Conservation (phyloP, 2,329 filamentous ascomycete species). For the Pseudonectria buxi region DNA sequence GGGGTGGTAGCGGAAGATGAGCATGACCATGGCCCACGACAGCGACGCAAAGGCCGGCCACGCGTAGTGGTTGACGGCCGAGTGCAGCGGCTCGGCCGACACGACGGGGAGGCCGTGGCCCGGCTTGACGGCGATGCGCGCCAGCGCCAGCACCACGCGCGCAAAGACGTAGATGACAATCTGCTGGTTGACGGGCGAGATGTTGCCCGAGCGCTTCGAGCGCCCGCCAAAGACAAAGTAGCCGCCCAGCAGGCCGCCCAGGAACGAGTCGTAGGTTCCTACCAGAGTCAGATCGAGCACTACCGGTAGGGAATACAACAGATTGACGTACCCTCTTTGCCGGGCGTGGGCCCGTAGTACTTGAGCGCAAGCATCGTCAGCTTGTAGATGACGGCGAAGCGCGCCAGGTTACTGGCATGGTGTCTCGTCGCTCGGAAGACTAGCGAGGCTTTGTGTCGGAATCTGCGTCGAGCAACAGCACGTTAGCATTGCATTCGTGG, state of each 20-base stretch:
- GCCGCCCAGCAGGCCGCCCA: constrained; percentile 81
- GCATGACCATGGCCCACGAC: constrained; percentile 94
- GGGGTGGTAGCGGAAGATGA: constrained; percentile 86
- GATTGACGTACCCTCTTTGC: constrained; percentile 46
- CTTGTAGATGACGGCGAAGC: constrained; percentile 91
- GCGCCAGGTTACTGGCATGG: constrained; percentile 85
- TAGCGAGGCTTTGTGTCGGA: constrained; percentile 70
- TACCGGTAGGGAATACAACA: too few species aligned
- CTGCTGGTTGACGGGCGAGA: constrained; percentile 84
- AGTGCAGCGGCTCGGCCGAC: constrained; percentile 41
- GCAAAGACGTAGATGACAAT: constrained; percentile 98
- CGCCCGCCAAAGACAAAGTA: constrained; percentile 82
- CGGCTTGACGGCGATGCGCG: constrained; percentile 71
- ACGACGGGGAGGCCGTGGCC: constrained; percentile 43
- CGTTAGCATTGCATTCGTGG: constrained; percentile 10
- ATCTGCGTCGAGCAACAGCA: constrained; percentile 24
- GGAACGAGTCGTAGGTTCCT: constrained; percentile 73
- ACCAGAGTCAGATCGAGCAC: too few species aligned
- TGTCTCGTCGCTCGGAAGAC: constrained; percentile 81
- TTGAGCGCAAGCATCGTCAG: constrained; percentile 68
- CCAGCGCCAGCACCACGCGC: constrained; percentile 76
- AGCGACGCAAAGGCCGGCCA: constrained; percentile 90
- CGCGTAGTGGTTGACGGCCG: constrained; percentile 58
- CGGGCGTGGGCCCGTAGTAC: constrained; percentile 48
- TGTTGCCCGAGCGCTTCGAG: constrained; percentile 55